Conservation (phyloP, 495 filamentous ascomycete species). For the Talaromyces thailandensis region DNA sequence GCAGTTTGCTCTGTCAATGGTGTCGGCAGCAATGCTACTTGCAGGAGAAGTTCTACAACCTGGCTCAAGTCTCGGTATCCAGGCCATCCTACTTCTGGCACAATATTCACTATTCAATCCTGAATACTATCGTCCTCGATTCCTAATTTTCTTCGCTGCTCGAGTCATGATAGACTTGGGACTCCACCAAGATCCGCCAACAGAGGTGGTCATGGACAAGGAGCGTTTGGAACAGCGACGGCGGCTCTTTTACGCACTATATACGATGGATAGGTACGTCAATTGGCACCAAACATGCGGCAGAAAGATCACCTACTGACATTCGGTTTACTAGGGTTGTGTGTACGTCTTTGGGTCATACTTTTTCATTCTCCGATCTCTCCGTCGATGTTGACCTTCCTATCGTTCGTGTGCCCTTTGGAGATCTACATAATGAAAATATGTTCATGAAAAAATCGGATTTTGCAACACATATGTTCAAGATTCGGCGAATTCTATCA, state of each 20-base stretch:
- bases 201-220: slow-evolving; percentile 48
- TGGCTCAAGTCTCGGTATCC: slow-evolving; percentile 71
- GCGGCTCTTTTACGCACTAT: slow-evolving; percentile 77
- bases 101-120: slow-evolving; percentile 85
- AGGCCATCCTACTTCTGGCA: slow-evolving; percentile 75
- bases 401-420: slow-evolving; percentile 21
- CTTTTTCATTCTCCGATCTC: slow-evolving; percentile 87
- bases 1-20: slow-evolving; percentile 53
- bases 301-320: not conserved
- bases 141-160: slow-evolving; percentile 77
- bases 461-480: slow-evolving; percentile 55
- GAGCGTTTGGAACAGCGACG: slow-evolving; percentile 65
- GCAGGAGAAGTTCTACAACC: slow-evolving; percentile 75
- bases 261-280: slow-evolving; percentile 71
- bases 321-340: slow-evolving; percentile 50
- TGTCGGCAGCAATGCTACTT: slow-evolving; percentile 60
- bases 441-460: slow-evolving; percentile 41
- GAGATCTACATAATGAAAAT: slow-evolving; percentile 23
- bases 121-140: slow-evolving; percentile 83
- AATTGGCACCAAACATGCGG: not conserved
- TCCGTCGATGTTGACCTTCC: slow-evolving; percentile 64
- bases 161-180: slow-evolving; percentile 80
- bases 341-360: slow-evolving; percentile 67
- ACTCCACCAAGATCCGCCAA: slow-evolving; percentile 79
- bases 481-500: slow-evolving; percentile 70